Conservation (phyloP, 805 yeast species). For the Pichia pseudocactophila region DNA sequence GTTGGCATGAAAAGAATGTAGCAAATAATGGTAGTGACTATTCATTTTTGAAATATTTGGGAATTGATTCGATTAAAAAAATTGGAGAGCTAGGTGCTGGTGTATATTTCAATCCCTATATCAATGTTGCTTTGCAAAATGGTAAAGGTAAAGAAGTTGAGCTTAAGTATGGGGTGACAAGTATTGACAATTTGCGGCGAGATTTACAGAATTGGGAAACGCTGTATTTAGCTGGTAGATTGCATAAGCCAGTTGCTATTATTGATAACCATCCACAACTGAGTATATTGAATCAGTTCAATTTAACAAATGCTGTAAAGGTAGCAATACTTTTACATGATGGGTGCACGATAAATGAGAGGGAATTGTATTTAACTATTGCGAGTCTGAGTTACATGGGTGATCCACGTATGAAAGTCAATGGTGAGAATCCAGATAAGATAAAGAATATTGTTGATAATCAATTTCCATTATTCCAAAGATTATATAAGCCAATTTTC, state of each 20-base stretch:
- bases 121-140: conserved; percentile 25
- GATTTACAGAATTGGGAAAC: conserved; percentile 84
- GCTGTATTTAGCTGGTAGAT: conserved; percentile 81
- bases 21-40: conserved; percentile 66
- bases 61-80: conserved; percentile 45
- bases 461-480: conserved; percentile 61
- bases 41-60: conserved; percentile 54
- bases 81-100: conserved; percentile 78
- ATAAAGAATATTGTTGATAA: conserved; percentile 75
- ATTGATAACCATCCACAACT: conserved; percentile 56
- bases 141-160: conserved; percentile 10
- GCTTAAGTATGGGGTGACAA: conserved; percentile 83
- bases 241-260: conserved; percentile 88
- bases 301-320: conserved; percentile 69
- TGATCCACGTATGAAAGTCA: conserved; percentile 74
- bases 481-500: conserved; percentile 63
- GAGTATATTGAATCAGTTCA: conserved; percentile 61
- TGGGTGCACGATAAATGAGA: conserved; percentile 25
- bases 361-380: conserved; percentile 62
- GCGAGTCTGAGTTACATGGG: conserved; percentile 82
- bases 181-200: conserved; percentile 45
- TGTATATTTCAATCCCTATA: conserved; percentile 88
- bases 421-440: conserved; percentile 90
- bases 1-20: conserved; percentile 72
- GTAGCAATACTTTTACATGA: conserved; percentile 51